phyloP scores from a whole-genome alignment of 805 yeast species.

The Sugiyamaella qingdaonensis region DNA sequence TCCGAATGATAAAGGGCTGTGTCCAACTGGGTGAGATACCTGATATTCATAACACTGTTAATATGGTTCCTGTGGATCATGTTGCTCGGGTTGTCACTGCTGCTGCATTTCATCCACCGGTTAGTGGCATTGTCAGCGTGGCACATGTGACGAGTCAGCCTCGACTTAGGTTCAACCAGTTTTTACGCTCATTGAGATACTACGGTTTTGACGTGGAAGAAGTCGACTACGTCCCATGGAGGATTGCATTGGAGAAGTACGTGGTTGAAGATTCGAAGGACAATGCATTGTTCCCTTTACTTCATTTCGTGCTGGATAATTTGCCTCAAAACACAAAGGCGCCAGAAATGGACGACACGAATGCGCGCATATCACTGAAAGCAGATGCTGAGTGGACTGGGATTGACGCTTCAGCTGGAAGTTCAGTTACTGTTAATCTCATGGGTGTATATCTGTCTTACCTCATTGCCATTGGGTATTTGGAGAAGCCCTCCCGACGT shows the following conservation, averaged over 20 bases:
- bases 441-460: constrained; percentile 78
- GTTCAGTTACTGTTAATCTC: constrained; percentile 64
- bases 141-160: constrained; percentile 99
- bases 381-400: constrained; percentile 62
- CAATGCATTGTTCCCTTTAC: constrained; percentile 84
- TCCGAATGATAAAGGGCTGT: constrained; percentile 93
- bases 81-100: constrained; percentile 91
- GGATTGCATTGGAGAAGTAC: constrained; percentile 63
- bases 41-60: constrained; percentile 78
- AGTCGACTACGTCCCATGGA: constrained; percentile 76
- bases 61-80: constrained; percentile 97
- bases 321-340: constrained; percentile 89
- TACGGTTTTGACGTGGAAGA: constrained; percentile 70
- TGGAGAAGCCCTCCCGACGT: constrained; percentile 51
- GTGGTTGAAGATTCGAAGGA: constrained; percentile 73
- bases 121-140: constrained; percentile 52
- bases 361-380: constrained; percentile 67
- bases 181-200: constrained; percentile 55
- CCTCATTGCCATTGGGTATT: constrained; percentile 72
- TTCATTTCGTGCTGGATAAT: constrained; percentile 91
- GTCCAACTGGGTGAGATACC: constrained; percentile 84
- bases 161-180: constrained; percentile 74
- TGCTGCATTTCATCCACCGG: constrained; percentile 72
- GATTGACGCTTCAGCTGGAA: constrained; percentile 61
- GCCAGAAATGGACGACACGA: constrained; percentile 87